Conservation (phyloP, 345 rosid genomes). For the Aurinia saxatilis region DNA sequence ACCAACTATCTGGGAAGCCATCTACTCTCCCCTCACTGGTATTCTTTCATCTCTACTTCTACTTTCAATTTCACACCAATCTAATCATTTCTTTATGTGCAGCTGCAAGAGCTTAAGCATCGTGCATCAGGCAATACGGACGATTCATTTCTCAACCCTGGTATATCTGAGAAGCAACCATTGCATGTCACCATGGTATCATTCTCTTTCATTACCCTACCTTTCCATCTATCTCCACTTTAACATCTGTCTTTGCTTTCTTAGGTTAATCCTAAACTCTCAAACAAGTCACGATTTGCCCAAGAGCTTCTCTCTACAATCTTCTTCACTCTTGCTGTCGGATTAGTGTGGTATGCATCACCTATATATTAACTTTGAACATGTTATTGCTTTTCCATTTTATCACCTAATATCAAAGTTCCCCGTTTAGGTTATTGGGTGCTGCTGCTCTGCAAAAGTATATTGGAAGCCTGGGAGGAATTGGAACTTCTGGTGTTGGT, state of each 20-base stretch:
- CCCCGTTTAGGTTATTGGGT: constrained; percentile 79
- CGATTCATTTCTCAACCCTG: constrained; percentile 71
- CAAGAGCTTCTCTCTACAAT: constrained; percentile 92
- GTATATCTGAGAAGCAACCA: constrained; percentile 86
- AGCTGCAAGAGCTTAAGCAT: constrained; percentile 95
- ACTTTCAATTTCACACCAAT: too few species aligned
- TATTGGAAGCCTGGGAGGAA: constrained; percentile 90
- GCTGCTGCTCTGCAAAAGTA: constrained; percentile 94
- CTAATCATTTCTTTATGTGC: too few species aligned
- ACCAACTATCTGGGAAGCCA: constrained; percentile 72
- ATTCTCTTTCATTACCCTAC: not conserved
- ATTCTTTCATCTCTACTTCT: not conserved
- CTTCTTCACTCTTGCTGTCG: constrained; percentile 80
- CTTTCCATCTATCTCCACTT: not conserved
- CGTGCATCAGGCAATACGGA: constrained; percentile 70
- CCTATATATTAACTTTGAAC: not conserved
- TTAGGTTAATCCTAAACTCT: constrained; percentile 82
- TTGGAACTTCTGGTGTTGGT: constrained; percentile 95
- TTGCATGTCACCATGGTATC: constrained; percentile 93
- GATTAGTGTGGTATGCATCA: constrained; percentile 69
- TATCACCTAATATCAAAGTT: not conserved
- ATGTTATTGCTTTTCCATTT: constrained; percentile 7
- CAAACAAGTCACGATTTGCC: constrained; percentile 73
- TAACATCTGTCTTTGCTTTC: constrained; percentile 2
- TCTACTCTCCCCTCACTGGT: constrained; percentile 88